Base-by-base conservation (phyloP, 2,329 filamentous ascomycete genomes). In the Ophiostoma angusticollis region DNA sequence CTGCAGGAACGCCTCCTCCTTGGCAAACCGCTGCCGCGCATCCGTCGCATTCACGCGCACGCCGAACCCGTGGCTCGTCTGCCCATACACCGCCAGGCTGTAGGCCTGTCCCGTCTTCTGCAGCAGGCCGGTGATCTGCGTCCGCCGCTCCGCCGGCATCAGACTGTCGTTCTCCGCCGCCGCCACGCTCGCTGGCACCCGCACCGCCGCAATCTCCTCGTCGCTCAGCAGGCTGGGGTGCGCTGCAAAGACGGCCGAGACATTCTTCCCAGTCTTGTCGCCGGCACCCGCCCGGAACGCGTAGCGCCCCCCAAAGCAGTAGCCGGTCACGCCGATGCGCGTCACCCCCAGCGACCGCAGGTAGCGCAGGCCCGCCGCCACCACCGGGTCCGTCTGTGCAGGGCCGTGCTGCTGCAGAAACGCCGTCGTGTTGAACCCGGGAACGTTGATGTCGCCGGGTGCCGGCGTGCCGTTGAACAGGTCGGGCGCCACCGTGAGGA, bases 1-100 rank as follows among this genome's bases (percentile, higher is more conserved):
- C 65, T 89, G 83, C 47, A 70, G 60, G 56, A 87, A 87, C 1
- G 84, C 82, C 54, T 77, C 70, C 61, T 89, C 80, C 67, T 87
- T 87, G 23, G 77, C 80, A 54, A 75, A 87, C 58, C 69, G 74
- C 52, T 72, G 60, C 40, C 52, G 47, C 16, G 61, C 60, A 41
- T 67, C 60, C 3, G 59, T 60, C 21, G 68, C 40, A 50, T 89
- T 76, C 4, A 65, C 72, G 25, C 82, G 69, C 7, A 84, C 78
- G 13, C 75, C 78, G 50, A 89, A 91, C 0, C 84, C 84, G 53
- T 91, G 84, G 44, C 62, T 55, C 6, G 80, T 78, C 27, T 72
- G 73, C 13, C 73, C 72, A 63, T 78, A 89, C 30, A 89, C 58
- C 45, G 67, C 74, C 42, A 86, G 69, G 55, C 85, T 78, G 59